phyloP scores from a whole-genome alignment of 768 basidiomycete genomes.

The Leccinum incarnatum region DNA sequence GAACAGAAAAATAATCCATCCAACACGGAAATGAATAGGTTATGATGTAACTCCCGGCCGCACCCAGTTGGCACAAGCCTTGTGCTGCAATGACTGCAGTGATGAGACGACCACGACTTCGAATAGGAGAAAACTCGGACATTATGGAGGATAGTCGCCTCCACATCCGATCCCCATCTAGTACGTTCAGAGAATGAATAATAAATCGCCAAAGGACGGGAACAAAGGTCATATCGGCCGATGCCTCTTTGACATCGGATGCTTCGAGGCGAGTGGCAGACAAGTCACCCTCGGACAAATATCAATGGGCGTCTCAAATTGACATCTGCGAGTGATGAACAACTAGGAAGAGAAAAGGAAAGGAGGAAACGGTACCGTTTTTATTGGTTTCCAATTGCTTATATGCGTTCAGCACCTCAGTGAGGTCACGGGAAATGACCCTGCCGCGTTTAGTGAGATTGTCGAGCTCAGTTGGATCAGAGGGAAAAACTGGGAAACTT shows the following conservation, averaged over 20 bases:
- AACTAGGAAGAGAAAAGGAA: not conserved
- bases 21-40: too few species aligned
- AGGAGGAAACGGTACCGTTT: constrained; percentile 42
- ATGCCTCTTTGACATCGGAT: constrained; percentile 43
- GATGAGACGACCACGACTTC: too few species aligned
- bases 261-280: constrained; percentile 35
- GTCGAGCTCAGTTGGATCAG: constrained; percentile 37
- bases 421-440: constrained; percentile 47
- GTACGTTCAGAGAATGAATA: too few species aligned
- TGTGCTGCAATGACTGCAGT: too few species aligned
- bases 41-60: too few species aligned
- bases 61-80: too few species aligned
- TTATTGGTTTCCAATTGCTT: constrained; percentile 52
- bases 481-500: constrained; percentile 25
- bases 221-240: constrained; percentile 12
- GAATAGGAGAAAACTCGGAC: too few species aligned
- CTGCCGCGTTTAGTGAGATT: constrained; percentile 56
- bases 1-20: too few species aligned
- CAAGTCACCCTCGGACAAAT: constrained; percentile 56
- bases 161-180: too few species aligned
- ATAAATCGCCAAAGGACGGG: too few species aligned
- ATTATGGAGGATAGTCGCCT: too few species aligned
- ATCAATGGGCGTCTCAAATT: constrained; percentile 61
- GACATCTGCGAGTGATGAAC: constrained; percentile 43
- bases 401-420: constrained; percentile 54